Percentiles rank a stretch among this genome's conserved stretches.
phyloP scores from a whole-genome alignment of 306 rosid species.

The Trifolium pratense region DNA sequence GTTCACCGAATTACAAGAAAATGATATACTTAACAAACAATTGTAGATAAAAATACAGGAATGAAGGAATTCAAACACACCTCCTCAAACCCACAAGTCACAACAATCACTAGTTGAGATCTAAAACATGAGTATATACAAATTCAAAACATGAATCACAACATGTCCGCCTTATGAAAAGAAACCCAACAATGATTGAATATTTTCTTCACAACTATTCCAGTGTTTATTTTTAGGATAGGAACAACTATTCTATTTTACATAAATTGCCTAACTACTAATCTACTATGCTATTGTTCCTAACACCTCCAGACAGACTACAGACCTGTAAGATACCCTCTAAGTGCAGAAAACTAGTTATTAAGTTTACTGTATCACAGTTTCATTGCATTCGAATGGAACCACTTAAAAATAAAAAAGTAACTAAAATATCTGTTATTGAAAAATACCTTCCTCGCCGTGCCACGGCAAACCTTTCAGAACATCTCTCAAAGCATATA shows the following conservation, averaged over 20 bases:
- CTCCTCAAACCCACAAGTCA: conserved; percentile 14
- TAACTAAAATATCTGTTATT: conserved; percentile 33
- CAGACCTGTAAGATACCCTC: conserved; percentile 5
- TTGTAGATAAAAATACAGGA: conserved; percentile 3
- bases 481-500: conserved; percentile 85
- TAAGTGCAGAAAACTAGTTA: conserved; percentile 32
- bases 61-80: conserved; percentile 36
- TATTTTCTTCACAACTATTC: conserved; percentile 18
- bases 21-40: conserved; percentile 11
- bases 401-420: background rate
- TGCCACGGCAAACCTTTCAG: conserved; percentile 75
- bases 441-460: conserved; percentile 59
- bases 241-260: conserved; percentile 28
- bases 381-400: conserved; percentile 19
- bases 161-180: background rate
- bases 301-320: conserved; percentile 8
- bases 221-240: conserved; percentile 23
- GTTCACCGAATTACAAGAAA: conserved; percentile 11
- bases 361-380: conserved; percentile 28
- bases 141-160: background rate
- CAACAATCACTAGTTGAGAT: conserved; percentile 5
- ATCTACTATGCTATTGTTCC: conserved; percentile 28
- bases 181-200: conserved; percentile 26
- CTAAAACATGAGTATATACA: background rate
- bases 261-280: conserved; percentile 26